Base-by-base conservation (phyloP, 805 yeast species). In the Kluyveromyces starmeri region DNA sequence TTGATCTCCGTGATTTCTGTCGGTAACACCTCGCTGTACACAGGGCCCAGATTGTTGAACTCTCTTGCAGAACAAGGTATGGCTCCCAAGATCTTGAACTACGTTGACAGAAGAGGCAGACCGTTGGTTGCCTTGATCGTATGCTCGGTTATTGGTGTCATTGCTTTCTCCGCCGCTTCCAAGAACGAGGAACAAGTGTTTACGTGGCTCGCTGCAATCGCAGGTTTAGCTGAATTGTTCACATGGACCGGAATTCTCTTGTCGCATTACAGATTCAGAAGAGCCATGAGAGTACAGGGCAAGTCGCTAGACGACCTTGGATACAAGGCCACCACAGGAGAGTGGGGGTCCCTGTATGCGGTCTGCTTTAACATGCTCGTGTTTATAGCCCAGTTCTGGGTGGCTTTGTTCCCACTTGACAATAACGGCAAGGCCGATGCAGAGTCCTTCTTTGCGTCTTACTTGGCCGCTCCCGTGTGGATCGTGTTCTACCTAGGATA, bases 1-100 rank as follows among this genome's bases (percentile, higher is more conserved):
- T 63, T 81, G 61, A 57, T 80, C 38, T 77, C 88, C 3, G 84
- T 81, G 18, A 58, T 78, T 36, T 79, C 86, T 6, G 88, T 80
- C 35, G 86, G 85, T 45, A 81, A 80, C 63, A 74, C 85, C 16
- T 73, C 86, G 2, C 73, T 79, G 27, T 81, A 69, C 53, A 83
- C 79, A n/a, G 71, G 78, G 41, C 78, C 86, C 32, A 71, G 89
- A 66, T 67, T 84, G 7, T 51, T 81, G 35, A 75, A 74, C 35
- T 71, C 83, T 15, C 61, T 81, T 47, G 78, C 85, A 12, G 76
- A 74, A 39, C 83, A 78, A 57, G 83, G 83, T 7, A 70, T 73
- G 48, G 81, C 76, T 32, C 88, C 88, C 47, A 55, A 58, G 40
- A 51, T 39, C 47, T 49, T 70, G 44, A 71, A 68, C 33, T 71